phyloP scores from a whole-genome alignment of 768 basidiomycete genomes.

The Pleurotus giganteus region DNA sequence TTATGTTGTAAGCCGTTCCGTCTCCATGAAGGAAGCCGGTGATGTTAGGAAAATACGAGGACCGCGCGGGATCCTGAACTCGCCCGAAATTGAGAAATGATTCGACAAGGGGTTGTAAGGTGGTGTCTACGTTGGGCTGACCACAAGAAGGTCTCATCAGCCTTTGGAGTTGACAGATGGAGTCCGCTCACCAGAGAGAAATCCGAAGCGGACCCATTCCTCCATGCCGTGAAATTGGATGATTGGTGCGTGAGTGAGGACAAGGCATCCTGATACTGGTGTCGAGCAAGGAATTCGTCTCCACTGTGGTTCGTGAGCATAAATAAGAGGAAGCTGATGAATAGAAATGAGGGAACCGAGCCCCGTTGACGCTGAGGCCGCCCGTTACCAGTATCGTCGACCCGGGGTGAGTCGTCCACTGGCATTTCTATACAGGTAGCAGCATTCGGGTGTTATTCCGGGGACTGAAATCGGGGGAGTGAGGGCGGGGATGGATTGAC shows the following conservation, averaged over 20 bases:
- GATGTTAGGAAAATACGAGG: slow-evolving; percentile 71
- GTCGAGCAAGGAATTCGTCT: slow-evolving; percentile 62
- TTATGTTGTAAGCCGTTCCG: slow-evolving; percentile 62
- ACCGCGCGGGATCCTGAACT: slow-evolving; percentile 38
- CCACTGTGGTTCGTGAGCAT: slow-evolving; percentile 75
- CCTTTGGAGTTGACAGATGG: neutral
- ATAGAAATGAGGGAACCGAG: slow-evolving; percentile 70
- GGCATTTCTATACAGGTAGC: neutral
- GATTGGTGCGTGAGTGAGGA: slow-evolving; percentile 54
- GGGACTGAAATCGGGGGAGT: neutral
- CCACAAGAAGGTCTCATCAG: slow-evolving; percentile 1
- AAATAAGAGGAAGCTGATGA: slow-evolving; percentile 73
- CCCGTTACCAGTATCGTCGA: slow-evolving; percentile 37
- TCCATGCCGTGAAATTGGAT: slow-evolving; percentile 75
- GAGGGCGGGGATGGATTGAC: neutral
- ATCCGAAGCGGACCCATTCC: slow-evolving; percentile 63
- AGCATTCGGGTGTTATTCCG: neutral
- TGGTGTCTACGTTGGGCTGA: slow-evolving; percentile 47
- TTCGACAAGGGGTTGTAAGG: slow-evolving; percentile 46
- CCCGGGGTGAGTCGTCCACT: slow-evolving; percentile 25
- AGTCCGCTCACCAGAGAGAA: slow-evolving; percentile 55
- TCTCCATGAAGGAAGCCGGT: slow-evolving; percentile 78
- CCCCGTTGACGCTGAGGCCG: slow-evolving; percentile 45
- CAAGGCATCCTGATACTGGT: slow-evolving; percentile 67
- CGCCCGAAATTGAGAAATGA: slow-evolving; percentile 44